These are phyloP conservation scores for Racocetra persica DNA, from an alignment of 371 early-diverging fungal species.

Conservation along the genomic window DNA sequence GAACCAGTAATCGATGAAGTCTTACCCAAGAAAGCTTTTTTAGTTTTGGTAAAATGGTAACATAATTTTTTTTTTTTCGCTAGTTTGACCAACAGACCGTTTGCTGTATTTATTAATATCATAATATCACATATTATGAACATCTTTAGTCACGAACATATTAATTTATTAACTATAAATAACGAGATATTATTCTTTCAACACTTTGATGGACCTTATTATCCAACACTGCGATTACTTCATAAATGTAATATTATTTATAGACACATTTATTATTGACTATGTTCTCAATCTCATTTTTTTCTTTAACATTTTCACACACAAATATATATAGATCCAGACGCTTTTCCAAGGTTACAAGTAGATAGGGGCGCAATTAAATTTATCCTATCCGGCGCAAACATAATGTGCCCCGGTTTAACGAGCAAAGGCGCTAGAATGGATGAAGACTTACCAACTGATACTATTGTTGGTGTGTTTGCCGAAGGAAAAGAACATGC, in stretches of 20 bases:
- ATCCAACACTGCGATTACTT: slow-evolving; percentile 86
- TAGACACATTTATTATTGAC: background rate
- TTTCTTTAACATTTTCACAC: too few relatives aligned
- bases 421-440: slow-evolving; percentile 92
- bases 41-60: slow-evolving; percentile 88
- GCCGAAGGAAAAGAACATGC: slow-evolving; percentile 98
- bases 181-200: slow-evolving; percentile 91
- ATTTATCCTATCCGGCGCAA: slow-evolving; percentile 94
- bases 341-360: slow-evolving; percentile 88
- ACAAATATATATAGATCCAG: slow-evolving; percentile 75
- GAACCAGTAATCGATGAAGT: slow-evolving; percentile 88
- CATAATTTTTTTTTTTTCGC: background rate
- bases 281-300: background rate
- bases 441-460: slow-evolving; percentile 76
- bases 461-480: slow-evolving; percentile 87
- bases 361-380: slow-evolving; percentile 98
- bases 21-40: slow-evolving; percentile 91
- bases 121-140: background rate
- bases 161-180: slow-evolving; percentile 83
- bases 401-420: slow-evolving; percentile 98
- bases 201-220: slow-evolving; percentile 91
- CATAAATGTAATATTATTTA: slow-evolving; percentile 83
- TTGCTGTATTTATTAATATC: background rate
- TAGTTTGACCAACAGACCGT: background rate
- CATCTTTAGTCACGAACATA: slow-evolving; percentile 79